Base-by-base conservation (phyloP, 345 rosid genomes). In the Capsella bursapastoris region DNA sequence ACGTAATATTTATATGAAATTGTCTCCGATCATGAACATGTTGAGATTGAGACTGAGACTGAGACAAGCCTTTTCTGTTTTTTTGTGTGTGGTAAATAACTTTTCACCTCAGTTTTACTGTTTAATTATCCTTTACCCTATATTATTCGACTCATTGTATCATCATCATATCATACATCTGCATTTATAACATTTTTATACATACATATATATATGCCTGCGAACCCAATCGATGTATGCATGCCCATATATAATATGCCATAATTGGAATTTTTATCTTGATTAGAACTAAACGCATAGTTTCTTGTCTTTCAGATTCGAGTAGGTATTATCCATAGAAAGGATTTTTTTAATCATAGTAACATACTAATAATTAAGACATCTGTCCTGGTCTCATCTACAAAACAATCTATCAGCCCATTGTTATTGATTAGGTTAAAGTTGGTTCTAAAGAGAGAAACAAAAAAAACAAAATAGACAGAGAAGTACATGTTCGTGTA, bases 61-160 rank as follows among this genome's bases (percentile, higher is more conserved):
- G 25, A 18, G 57, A 71, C 72, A 22, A 64, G 25, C n/a, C 5
- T 57, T 37, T 45, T 62, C 55, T 28, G 28, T 50, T 40, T 37
- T 31, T 34, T 34, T 34, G 6, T 34, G 32, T 69, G 57, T 55
- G 43, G 51, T 18, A 38, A 22, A 6, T 35, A 44, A 44, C n/a
- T 3, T 8, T 76, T 68, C 55, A 67, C 80, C 73, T 16, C 14
- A 1, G 27, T 22, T 44, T 13, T 48, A 77, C 83, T 85, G 71
- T 74, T 74, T 28, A 7, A 38, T 74, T 34, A 8, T n/a, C 72
- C 64, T 74, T 59, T 52, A 66, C 70, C 67, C 60, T 64, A 18
- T 15, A 62, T 62, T 57, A 22, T 68, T 69, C 44, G 64, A 35
- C 59, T 62, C 71, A 15, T 8, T 41, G 66, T 25, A 76, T 56